A percentile compares a stretch with the other conserved stretches of the same genome.
Conservation (phyloP, 495 filamentous ascomycete species). For the Trichoderma orchidacearum region DNA sequence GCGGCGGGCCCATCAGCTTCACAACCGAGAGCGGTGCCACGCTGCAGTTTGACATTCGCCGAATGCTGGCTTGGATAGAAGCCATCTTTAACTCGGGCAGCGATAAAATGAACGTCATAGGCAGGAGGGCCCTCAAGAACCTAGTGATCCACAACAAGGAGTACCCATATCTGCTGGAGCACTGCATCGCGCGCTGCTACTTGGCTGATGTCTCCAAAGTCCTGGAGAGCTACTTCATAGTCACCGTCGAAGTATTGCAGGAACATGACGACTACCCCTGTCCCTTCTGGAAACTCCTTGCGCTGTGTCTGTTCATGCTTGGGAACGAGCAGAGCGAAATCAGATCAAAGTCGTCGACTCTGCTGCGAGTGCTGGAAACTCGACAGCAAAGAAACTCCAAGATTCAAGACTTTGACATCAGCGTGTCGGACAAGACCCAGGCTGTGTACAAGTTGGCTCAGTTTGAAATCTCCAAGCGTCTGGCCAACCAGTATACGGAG, state of each 20-base stretch:
- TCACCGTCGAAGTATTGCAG: slow-evolving; percentile 72
- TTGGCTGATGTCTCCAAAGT: slow-evolving; percentile 61
- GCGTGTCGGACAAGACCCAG: slow-evolving; percentile 94
- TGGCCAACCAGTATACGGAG: slow-evolving; percentile 80
- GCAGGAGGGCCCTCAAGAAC: slow-evolving; percentile 78
- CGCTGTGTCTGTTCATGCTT: slow-evolving; percentile 77
- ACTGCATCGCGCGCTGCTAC: slow-evolving; percentile 84
- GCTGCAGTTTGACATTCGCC: slow-evolving; percentile 79
- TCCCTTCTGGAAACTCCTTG: slow-evolving; percentile 83
- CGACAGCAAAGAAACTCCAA: slow-evolving; percentile 74
- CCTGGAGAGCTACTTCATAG: slow-evolving; percentile 89
- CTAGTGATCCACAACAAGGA: slow-evolving; percentile 82
- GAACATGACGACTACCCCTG: slow-evolving; percentile 66
- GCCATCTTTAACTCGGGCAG: slow-evolving; percentile 82
- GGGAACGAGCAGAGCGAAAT: slow-evolving; percentile 83
- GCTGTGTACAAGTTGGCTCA: slow-evolving; percentile 95
- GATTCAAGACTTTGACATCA: slow-evolving; percentile 94
- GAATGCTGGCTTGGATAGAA: slow-evolving; percentile 89
- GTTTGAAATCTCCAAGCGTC: slow-evolving; percentile 83
- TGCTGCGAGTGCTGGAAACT: slow-evolving; percentile 73
- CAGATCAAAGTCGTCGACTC: slow-evolving; percentile 72
- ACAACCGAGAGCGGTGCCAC: slow-evolving; percentile 70
- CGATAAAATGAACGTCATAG: slow-evolving; percentile 86
- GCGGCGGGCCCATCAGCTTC: slow-evolving; percentile 80
- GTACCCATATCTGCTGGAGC: slow-evolving; percentile 67